A percentile compares a stretch with the other conserved stretches of the same genome.
phyloP scores from a whole-genome alignment of 768 basidiomycete species.

The Rhizopogon vinicolor region DNA sequence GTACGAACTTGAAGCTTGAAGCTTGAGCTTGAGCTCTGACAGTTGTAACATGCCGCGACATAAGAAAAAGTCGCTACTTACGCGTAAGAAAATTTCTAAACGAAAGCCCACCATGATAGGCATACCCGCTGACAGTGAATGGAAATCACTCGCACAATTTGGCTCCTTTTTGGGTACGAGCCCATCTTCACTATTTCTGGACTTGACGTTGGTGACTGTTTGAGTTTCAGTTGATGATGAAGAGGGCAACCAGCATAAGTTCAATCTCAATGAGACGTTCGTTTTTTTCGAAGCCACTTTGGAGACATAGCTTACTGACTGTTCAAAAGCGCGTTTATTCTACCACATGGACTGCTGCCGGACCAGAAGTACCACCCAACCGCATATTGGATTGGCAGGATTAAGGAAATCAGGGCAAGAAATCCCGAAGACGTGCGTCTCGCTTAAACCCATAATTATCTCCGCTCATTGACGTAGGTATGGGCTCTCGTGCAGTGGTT shows the following conservation, averaged over 20 bases:
- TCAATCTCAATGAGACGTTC: conserved; percentile 32
- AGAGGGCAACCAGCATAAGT: conserved; percentile 15
- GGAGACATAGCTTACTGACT: background rate
- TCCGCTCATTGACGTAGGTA: conserved; percentile 30
- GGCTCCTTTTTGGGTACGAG: conserved; percentile 15
- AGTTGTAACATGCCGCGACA: conserved; percentile 18
- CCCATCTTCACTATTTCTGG: background rate
- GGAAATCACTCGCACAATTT: conserved; percentile 9
- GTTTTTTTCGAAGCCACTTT: conserved; percentile 5
- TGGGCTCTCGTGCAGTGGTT: conserved; percentile 55
- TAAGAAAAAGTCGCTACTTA: conserved; percentile 12
- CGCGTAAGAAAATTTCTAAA: conserved; percentile 10
- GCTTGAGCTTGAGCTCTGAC: background rate
- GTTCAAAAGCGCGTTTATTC: conserved; percentile 34
- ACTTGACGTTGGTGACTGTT: background rate
- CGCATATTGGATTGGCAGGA: conserved; percentile 50
- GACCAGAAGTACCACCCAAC: conserved; percentile 22
- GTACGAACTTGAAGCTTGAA: too few species aligned
- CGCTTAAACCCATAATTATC: background rate
- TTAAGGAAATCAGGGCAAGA: conserved; percentile 38
- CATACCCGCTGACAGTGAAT: conserved; percentile 9
- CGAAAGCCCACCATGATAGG: background rate
- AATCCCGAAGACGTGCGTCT: conserved; percentile 25
- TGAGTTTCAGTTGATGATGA: conserved; percentile 10
- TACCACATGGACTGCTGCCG: conserved; percentile 30